phyloP scores from a whole-genome alignment of 108 stramenopile genomes.

The Epithemia pelagica region DNA sequence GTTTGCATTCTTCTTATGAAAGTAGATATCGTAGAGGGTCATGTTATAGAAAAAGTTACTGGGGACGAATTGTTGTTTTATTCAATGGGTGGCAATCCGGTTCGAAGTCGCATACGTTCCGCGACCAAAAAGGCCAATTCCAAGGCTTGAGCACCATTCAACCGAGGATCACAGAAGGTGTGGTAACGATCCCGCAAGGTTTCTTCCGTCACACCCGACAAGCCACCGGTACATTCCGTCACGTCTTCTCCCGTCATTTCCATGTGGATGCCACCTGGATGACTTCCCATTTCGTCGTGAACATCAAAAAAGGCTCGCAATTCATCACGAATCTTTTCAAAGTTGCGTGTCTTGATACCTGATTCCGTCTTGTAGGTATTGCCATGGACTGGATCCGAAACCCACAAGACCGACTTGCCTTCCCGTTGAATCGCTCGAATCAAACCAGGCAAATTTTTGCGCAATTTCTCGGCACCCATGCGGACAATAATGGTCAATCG shows the following conservation, averaged over 20 bases:
- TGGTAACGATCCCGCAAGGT: slow-evolving; percentile 79
- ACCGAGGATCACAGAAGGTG: slow-evolving; percentile 95
- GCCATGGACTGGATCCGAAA: slow-evolving; percentile 96
- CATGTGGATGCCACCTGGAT: slow-evolving; percentile 95
- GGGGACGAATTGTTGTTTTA: too few species aligned
- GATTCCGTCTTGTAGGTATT: slow-evolving; percentile 93
- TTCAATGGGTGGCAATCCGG: slow-evolving; percentile 79
- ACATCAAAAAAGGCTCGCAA: slow-evolving; percentile 98
- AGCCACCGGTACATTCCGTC: slow-evolving; percentile 97
- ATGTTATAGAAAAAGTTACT: too few species aligned
- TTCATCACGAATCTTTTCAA: slow-evolving; percentile 92
- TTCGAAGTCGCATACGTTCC: slow-evolving; percentile 85
- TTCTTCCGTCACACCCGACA: slow-evolving; percentile 78
- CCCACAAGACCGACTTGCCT: slow-evolving; percentile 94
- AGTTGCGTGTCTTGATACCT: slow-evolving; percentile 96
- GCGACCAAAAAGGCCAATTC: slow-evolving; percentile 97
- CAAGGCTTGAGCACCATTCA: slow-evolving; percentile 97
- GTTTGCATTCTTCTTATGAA: too few species aligned
- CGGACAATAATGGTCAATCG: slow-evolving; percentile 95
- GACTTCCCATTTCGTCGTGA: slow-evolving; percentile 95
- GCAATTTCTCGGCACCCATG: slow-evolving; percentile 95
- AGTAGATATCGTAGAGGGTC: too few species aligned
- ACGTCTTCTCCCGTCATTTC: slow-evolving; percentile 99
- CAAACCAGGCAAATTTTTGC: slow-evolving; percentile 90
- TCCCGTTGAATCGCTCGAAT: slow-evolving; percentile 95